Base-by-base conservation (phyloP, 192 early-diverging fungal species). In the Cladochytrium replicatum region DNA sequence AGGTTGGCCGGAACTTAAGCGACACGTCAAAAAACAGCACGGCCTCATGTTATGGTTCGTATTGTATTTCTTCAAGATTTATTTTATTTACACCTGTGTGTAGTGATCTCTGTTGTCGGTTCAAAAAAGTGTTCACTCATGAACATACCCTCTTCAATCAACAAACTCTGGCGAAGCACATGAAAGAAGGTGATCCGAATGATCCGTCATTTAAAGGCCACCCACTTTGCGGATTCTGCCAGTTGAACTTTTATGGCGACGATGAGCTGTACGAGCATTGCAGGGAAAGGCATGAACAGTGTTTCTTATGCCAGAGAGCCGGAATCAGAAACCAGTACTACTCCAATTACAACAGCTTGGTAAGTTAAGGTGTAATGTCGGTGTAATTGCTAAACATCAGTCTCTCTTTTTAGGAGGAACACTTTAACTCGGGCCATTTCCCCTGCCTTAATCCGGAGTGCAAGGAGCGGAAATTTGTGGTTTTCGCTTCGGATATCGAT, bases 201-300 rank as follows among this genome's bases (percentile, higher is more conserved):
- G 74, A 72, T 34, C 52, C 42, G 3, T 65, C 66, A 1, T 72
- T 76, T 64, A 70, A 68, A 32, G 91, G 93, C 7, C 94, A 98
- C 55, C 93, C 93, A 2, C 65, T 80, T 39, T 98, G 94, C 58
- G 81, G 78, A 2, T 98, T 98, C 64, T 98, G 94, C 61, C 64
- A 68, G 28, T 72, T 48, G 23, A 55, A 71, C 29, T 98, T 89
- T 47, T 96, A 93, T 61, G 87, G 85, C 17, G 75, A 86, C 38
- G 94, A 98, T 57, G 89, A 95, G 58, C 70, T 98, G n/a, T 95
- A 78, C 65, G 84, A 87, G 21, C 94, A 98, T 66, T 98, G 94
- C 53, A 73, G 85, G 9, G 77, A 90, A 39, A 81, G 77, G 50
- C 93, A 98, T 63, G 93, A 98, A 58, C 83, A 97, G 65, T 98